These are phyloP conservation scores for Euclidium syriacum DNA, from an alignment of 345 rosid genomes.

Conservation along the genomic window DNA sequence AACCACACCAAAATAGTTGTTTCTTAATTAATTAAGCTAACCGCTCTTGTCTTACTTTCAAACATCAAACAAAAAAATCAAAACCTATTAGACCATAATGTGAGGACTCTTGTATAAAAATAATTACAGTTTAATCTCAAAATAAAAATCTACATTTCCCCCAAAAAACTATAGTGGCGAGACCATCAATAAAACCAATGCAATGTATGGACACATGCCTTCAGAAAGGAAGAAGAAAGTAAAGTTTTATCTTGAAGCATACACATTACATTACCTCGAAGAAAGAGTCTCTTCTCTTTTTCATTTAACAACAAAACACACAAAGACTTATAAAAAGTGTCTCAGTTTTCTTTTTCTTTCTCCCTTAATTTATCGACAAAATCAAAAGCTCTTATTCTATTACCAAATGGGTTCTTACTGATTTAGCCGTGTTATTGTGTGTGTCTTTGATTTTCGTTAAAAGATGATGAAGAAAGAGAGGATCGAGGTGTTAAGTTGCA, in stretches of 20 bases:
- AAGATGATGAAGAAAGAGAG: conserved; percentile 29
- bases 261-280: neutral
- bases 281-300: conserved; percentile 4
- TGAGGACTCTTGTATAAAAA: conserved; percentile 1
- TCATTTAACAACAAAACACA: neutral
- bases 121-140: neutral
- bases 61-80: too few relatives aligned
- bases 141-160: conserved; percentile 2
- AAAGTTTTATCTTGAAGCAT: conserved; percentile 10
- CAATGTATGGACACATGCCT: conserved; percentile 21
- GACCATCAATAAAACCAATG: conserved; percentile 9
- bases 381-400: neutral
- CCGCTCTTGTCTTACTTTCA: neutral
- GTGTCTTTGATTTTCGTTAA: neutral
- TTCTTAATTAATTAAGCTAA: neutral
- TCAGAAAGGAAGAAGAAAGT: conserved; percentile 8
- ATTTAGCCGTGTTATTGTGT: neutral
- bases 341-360: neutral
- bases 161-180: conserved; percentile 4
- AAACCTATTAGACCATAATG: neutral
- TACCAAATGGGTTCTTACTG: conserved; percentile 16
- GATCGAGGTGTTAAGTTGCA: conserved; percentile 43
- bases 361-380: neutral
- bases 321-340: neutral
- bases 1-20: neutral